A percentile compares a stretch with the other conserved stretches of the same genome.
Evolutionary conservation across 2,329 filamentous ascomycete species (phyloP).

Genomic region (Calonectria hongkongensis): DNA sequence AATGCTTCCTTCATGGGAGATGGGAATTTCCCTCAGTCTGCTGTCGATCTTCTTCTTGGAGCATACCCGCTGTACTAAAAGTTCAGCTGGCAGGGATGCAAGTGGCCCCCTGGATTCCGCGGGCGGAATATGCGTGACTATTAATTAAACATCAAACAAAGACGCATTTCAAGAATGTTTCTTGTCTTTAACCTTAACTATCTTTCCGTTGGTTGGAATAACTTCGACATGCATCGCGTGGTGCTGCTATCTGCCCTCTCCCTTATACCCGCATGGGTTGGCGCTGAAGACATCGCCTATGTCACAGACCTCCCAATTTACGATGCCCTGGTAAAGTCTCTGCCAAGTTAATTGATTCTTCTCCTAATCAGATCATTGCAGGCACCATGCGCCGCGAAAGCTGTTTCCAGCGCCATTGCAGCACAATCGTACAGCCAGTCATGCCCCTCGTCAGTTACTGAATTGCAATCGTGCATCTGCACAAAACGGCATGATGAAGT

Average conservation of each 20-base stretch:
- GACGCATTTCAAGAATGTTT: background rate
- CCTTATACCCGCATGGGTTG: background rate
- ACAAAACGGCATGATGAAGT: background rate
- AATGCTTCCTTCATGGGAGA: background rate
- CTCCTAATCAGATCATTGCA: background rate
- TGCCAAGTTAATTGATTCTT: no score
- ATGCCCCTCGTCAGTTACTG: background rate
- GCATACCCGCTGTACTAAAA: constrained; percentile 20
- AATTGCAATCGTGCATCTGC: constrained; percentile 13
- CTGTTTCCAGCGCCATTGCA: background rate
- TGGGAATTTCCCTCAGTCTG: constrained; percentile 13
- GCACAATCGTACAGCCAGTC: background rate
- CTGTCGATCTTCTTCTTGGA: constrained; percentile 7
- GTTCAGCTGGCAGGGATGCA: constrained; percentile 23
- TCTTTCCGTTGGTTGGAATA: background rate
- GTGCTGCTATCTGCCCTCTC: background rate
- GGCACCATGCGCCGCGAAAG: constrained; percentile 6
- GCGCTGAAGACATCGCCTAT: constrained; percentile 8
- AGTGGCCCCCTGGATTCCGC: constrained; percentile 8
- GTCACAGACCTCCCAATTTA: background rate
- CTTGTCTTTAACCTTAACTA: background rate
- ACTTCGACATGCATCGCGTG: background rate
- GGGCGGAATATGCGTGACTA: background rate
- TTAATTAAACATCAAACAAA: background rate
- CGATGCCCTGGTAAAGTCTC: background rate